Evolutionary conservation across 352 stramenopile species (phyloP), one percentile per base, ranked within the genome.

Genomic region (Pythium vanterpoolii): DNA sequence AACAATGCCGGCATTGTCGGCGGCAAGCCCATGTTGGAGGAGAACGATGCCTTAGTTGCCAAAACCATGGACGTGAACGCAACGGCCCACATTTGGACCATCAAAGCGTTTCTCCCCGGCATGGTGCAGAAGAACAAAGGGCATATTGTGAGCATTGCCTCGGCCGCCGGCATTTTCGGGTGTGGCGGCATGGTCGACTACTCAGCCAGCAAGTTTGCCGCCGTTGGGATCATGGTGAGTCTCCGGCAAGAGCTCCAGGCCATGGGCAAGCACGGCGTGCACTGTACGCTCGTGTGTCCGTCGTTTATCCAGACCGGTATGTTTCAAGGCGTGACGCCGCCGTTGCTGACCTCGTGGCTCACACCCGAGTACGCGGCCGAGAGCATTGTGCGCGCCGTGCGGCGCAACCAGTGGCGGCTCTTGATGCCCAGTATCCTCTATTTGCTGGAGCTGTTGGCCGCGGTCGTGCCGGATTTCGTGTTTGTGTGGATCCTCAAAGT

Each of bases 1-100:
- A 83, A 83, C 60, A 83, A 83, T 48, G 73, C 74, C 19, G 74
- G 74, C 31, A 84, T 84, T 44, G 74, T 84, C 9, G 45, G 57
- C 23, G 74, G 72, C 44, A 74, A 66, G n/a, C 62, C 66, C 18
- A 57, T 84, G n/a, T 58, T 84, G 28, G 70, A 79, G 43, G 57
- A 56, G 23, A 74, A 48, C 19, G 68, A 72, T 48, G n/a, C 31
- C 21, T 60, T 79, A 44, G 67, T 79, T 18, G 30, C 62, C 39
- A 66, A 65, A 38, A 84, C 68, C 24, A 72, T 81, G 51, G 43
- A 67, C 27, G 71, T 83, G 59, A 83, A 83, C 56, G 64, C 62
- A 42, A 68, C 69, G 33, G 44, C 71, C 46, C 74, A 83, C 42
- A 62, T 79, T 42, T 79, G 69, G 71, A 79, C 72, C 19, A 67